Base-by-base conservation (phyloP, 2,329 filamentous ascomycete species). In the Diplodia seriata region DNA sequence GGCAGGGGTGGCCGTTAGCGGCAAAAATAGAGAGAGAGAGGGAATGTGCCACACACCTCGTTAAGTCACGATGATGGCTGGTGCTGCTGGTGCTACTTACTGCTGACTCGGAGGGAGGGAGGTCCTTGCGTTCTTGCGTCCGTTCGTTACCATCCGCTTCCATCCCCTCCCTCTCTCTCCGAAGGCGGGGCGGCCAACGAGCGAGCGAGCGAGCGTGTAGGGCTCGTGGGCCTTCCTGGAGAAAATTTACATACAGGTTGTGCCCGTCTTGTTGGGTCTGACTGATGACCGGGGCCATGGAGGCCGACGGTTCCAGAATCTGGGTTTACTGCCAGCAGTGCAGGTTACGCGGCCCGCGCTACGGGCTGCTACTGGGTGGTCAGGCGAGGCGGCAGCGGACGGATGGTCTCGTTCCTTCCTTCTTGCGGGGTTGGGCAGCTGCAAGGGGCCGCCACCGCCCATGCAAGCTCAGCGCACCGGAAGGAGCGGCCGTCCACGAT, bases 371-470 rank as follows among this genome's bases (percentile, higher is more conserved):
- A 33, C 18, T 14, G 53, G 23, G 29, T 29, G 31, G 29, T 20
- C 49, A 12, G n/a, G 20, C 23, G 23, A 26, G 2, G 23, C 23
- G 23, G n/a, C 43, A 47, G 9, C 18, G 15, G 18, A 47, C 40
- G 18, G 43, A 3, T 20, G 18, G 43, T 47, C 43, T 36, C 50
- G 15, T 31, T 26, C 23, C 50, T 31, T 26, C 23, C 50, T 36
- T n/a, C 29, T 38, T 57, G 54, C 59, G 59, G 59, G 43, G 59
- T 51, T 63, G 43, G 59, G 59, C 57, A 50, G 57, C 59, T 59
- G 59, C 59, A 63, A 63, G 59, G 59, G 59, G 59, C 57, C 57
- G 57, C 40, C 57, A 26, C 23, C 57, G 18, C 23, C 23, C 15
- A 40, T 9, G 54, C 54, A 20, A 23, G 31, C 53, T n/a, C 18